phyloP scores from a whole-genome alignment of 2,329 filamentous ascomycete species.

The Aspergillus sp. region DNA sequence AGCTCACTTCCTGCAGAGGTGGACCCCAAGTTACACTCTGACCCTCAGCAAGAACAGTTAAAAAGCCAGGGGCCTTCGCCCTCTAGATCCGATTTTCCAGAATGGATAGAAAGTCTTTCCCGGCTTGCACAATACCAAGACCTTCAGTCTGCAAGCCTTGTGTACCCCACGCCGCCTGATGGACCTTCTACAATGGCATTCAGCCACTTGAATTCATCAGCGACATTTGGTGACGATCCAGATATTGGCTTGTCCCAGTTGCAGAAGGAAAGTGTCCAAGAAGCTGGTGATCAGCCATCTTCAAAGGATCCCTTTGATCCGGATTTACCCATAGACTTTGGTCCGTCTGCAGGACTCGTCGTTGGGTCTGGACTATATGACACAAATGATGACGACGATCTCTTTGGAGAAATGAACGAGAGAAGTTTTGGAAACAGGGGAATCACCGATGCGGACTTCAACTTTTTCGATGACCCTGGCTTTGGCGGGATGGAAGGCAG shows the following conservation, averaged over 20 bases:
- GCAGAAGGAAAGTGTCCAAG: constrained; percentile 8
- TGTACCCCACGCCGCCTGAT: constrained; percentile 48
- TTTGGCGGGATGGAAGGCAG: constrained; percentile 18
- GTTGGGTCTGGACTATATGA: constrained; percentile 34
- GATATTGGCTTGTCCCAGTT: constrained; percentile 14
- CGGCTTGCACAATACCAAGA: constrained; percentile 31
- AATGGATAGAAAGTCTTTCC: constrained; percentile 30
- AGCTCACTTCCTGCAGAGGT: constrained; percentile 13
- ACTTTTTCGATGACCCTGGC: constrained; percentile 52
- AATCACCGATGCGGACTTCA: constrained; percentile 55
- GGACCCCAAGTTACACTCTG: constrained; percentile 7
- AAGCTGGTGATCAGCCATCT: constrained; percentile 5
- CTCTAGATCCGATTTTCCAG: constrained; percentile 16
- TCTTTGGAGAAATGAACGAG: constrained; percentile 50
- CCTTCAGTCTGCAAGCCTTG: constrained; percentile 32
- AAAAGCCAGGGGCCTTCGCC: constrained; percentile 18
- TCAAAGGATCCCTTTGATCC: constrained; percentile 8
- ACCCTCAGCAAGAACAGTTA: constrained; percentile 13
- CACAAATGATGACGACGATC: constrained; percentile 42
- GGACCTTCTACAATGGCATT: constrained; percentile 28
- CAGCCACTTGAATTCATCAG: constrained; percentile 19
- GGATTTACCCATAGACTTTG: constrained; percentile 16
- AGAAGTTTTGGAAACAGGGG: constrained; percentile 45
- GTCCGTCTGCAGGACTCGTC: constrained; percentile 16
- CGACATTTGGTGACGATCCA: constrained; percentile 22